Base-by-base conservation (phyloP, 2,329 filamentous ascomycete species). In the Metarhizium anisopliae region DNA sequence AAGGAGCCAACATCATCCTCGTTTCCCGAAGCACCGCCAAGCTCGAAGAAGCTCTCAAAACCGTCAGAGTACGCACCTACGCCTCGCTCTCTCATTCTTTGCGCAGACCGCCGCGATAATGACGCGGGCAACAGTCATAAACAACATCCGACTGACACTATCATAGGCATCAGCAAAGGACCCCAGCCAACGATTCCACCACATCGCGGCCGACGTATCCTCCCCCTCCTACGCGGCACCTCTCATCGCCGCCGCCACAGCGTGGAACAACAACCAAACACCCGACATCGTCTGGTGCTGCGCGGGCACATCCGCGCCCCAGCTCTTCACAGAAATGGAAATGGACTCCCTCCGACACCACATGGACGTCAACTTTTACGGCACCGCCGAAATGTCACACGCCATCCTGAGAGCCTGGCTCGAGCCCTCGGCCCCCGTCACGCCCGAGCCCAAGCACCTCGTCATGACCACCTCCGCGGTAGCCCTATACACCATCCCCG, bases 361-460 rank as follows among this genome's bases (percentile, higher is more conserved):
- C 69, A 96, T 96, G 90, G 90, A 96, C 66, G 82, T 93, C 62
- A 93, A 96, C 73, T 97, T 90, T 75, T 96, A 86, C 80, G 89
- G 90, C 51, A 84, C 85, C 35, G 86, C 87, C 45, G 94, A 95
- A 69, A 89, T 95, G 73, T 87, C 90, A 42, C 90, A 95, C 67
- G 85, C 89, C 20, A 83, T 87, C 18, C 74, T 96, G 59, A 81
- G 80, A 53, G 79, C 82, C 58, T 96, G 93, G 93, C 81, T 91
- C 49, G 72, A 74, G 3, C 76, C 77, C 13, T 70, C 71, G 10
- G 70, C 70, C 4, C 69, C 75, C 8, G 65, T 76, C 40, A 70
- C 77, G 51, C 54, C 62, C 29, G 73, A 80, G 59, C 77, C 85
- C 10, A 82, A 86, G 55, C 93, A 97, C 71, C 79, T 99, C 60